These are phyloP conservation scores for Talaromyces verruculosus DNA, from an alignment of 2,329 filamentous ascomycete genomes.

Conservation along the genomic window DNA sequence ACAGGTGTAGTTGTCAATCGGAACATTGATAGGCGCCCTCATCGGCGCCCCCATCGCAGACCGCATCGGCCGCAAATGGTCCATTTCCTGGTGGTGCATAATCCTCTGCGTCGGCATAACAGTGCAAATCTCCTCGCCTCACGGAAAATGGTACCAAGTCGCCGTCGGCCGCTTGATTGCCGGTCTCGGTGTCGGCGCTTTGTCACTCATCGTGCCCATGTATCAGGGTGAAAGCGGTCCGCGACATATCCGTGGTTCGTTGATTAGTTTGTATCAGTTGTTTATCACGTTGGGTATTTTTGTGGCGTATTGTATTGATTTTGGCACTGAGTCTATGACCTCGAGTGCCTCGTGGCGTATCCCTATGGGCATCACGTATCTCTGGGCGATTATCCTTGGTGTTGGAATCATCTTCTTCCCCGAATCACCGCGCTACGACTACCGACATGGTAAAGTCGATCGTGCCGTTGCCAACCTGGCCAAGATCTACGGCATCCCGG, in stretches of 20 bases:
- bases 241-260: conserved; percentile 46
- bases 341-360: conserved; percentile 50
- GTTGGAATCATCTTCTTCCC: conserved; percentile 56
- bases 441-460: conserved; percentile 55
- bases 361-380: conserved; percentile 57
- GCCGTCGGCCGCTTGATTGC: conserved; percentile 46
- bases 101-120: conserved; percentile 44
- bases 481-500: conserved; percentile 54
- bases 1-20: conserved; percentile 40
- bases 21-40: conserved; percentile 46
- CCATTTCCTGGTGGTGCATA: conserved; percentile 41
- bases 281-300: conserved; percentile 51
- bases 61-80: conserved; percentile 44
- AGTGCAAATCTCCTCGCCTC: conserved; percentile 43
- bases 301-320: conserved; percentile 50
- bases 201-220: conserved; percentile 47
- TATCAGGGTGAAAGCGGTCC: conserved; percentile 48
- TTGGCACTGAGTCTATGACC: conserved; percentile 37
- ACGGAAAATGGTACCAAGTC: conserved; percentile 42
- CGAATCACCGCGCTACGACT: conserved; percentile 60
- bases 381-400: conserved; percentile 57
- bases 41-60: conserved; percentile 44
- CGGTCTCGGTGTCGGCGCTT: conserved; percentile 46
- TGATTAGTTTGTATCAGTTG: conserved; percentile 47
- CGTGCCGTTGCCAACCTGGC: conserved; percentile 53